Evolutionary conservation across 2,329 filamentous ascomycete species (phyloP), one percentile per base, ranked within the genome.

Genomic region (Trichoderma simmonsii): DNA sequence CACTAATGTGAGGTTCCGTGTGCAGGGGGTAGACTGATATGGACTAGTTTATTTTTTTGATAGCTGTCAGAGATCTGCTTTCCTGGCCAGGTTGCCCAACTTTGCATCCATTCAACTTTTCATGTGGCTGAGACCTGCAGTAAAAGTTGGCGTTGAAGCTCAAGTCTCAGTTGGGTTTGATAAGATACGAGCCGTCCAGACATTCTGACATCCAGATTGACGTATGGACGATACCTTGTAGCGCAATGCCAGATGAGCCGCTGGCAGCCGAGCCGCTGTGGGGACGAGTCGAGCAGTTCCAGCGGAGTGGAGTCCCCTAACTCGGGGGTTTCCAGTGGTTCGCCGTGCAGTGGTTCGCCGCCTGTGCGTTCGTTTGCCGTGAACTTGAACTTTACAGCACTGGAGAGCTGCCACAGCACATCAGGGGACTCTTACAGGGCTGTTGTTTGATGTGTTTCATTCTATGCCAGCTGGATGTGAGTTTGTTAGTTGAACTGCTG

Each of bases 191-290:
- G 36, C 36, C 36, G 43, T 21, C 8, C 43, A 48, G 18, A 11
- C 9, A n/a, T 48, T 36, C 34, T 36, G 34, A 6, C 34, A 36
- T 36, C 5, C 12, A 36, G 2, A 36, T 36, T 36, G 34, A 36
- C 5, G 32, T 34, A 34, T 18, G 39, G 5, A n/a, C 8, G n/a
- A 21, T 24, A 24, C 24, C 24, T 24, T 24, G 5, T 51, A 51
- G 43, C 43, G 43, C 2, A 51, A 54, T 54, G 48, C 5, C 21
- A 34, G 39, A 48, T 63, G 60, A 72, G 71, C 71, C 71, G 71
- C 71, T 63, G 71, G 30, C 71, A 72, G 48, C 71, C 71, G 71
- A 72, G 48, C 71, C 71, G 71, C 66, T 48, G 71, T 64, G 71
- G 71, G 51, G 56, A 60, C 34, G 9, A 21, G 48, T 15, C 0